Percentiles rank a stretch among this genome's conserved stretches.
Conservation (phyloP, 257 asterid genomes). For the Nicotiana otophora region DNA sequence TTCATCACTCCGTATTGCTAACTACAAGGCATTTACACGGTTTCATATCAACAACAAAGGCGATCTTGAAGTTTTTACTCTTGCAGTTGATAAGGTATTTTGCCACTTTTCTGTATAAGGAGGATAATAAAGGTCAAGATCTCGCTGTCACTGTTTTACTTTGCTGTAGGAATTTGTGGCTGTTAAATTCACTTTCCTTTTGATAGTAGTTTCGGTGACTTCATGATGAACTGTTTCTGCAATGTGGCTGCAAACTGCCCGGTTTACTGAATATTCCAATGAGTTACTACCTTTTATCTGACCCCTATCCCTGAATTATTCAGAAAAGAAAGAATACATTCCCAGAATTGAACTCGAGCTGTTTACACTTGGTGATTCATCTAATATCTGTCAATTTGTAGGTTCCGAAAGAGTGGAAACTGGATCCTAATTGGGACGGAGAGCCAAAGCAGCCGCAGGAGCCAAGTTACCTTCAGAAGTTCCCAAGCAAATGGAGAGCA, state of each 20-base stretch:
- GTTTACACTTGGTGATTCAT: neutral
- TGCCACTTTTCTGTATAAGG: neutral
- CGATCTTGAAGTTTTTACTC: slow-evolving; percentile 89
- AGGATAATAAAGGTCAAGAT: neutral
- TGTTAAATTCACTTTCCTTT: neutral
- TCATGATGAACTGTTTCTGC: neutral
- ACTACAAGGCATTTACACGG: slow-evolving; percentile 94
- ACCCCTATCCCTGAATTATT: neutral
- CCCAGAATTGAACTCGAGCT: neutral
- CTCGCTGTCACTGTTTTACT: neutral
- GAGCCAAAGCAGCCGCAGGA: slow-evolving; percentile 57
- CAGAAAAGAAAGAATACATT: neutral
- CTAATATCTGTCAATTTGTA: slow-evolving; percentile 22
- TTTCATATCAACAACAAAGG: slow-evolving; percentile 69
- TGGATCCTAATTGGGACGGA: slow-evolving; percentile 80
- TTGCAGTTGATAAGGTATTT: slow-evolving; percentile 91
- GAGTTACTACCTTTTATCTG: neutral
- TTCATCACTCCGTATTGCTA: slow-evolving; percentile 93
- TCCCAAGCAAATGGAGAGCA: slow-evolving; percentile 90
- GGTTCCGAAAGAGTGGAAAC: slow-evolving; percentile 95
- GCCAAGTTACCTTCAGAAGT: slow-evolving; percentile 51
- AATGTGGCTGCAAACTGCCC: neutral
- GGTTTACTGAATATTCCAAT: too few relatives aligned
- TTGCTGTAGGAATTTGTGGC: neutral
- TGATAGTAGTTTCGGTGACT: neutral